Conservation (phyloP, 192 early-diverging fungal species). For the Lobosporangium transversale region DNA sequence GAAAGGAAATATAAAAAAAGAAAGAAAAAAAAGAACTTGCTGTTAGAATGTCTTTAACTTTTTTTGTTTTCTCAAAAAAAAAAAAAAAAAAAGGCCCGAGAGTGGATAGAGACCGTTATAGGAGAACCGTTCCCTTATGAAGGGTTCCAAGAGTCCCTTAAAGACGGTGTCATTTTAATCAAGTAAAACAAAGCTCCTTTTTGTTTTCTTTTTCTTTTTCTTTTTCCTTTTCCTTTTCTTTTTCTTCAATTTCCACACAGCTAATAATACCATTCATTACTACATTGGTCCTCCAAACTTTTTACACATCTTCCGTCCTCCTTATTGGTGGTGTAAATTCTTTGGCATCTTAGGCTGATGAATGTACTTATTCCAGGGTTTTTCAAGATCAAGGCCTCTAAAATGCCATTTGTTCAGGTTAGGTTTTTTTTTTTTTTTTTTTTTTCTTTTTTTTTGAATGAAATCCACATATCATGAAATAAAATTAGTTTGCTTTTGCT, state of each 20-base stretch:
- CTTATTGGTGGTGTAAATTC: too few species aligned
- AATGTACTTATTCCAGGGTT: constrained; percentile 61
- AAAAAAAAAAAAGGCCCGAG: constrained; percentile 57
- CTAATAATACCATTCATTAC: too few species aligned
- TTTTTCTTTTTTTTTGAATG: too few species aligned
- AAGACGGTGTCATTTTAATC: constrained; percentile 79
- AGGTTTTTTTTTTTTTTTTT: not conserved
- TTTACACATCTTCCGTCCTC: too few species aligned
- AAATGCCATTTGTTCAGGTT: constrained; percentile 78
- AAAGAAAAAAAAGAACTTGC: not conserved
- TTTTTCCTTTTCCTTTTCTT: not conserved
- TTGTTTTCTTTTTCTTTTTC: not conserved
- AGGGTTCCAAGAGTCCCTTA: constrained; percentile 71
- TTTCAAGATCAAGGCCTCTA: constrained; percentile 68
- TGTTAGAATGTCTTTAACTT: not conserved
- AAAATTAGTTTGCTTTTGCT: too few species aligned
- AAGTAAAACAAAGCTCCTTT: constrained; percentile 56
- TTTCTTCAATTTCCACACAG: too few species aligned
- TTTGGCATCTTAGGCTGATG: constrained; percentile 61
- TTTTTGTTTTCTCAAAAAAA: not conserved
- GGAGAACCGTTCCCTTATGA: constrained; percentile 62
- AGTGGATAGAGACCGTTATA: constrained; percentile 75
- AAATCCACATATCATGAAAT: too few species aligned
- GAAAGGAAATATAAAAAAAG: not conserved
- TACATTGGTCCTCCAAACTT: too few species aligned